Evolutionary conservation across 495 filamentous ascomycete genomes (phyloP).

Genomic region (Hypoxylon lienhwacheense): DNA sequence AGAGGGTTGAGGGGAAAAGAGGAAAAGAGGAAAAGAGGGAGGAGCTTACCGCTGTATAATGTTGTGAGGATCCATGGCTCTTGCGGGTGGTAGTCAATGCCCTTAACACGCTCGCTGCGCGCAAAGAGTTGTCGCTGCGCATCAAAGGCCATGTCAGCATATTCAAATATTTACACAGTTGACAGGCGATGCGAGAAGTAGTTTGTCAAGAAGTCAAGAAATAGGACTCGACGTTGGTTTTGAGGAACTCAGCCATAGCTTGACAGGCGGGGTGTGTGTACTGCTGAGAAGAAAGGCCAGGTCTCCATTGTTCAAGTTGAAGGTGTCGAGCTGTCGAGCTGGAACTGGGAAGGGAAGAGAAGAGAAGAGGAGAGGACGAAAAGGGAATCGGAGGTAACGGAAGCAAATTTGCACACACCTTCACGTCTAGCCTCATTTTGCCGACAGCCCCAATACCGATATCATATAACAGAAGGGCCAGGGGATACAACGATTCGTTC

Average conservation of each 20-base stretch:
- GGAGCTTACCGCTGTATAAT: conserved; percentile 76
- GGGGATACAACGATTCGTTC: conserved; percentile 23
- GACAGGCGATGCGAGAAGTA: background rate
- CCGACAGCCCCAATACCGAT: conserved; percentile 34
- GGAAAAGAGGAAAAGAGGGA: background rate
- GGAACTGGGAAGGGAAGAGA: too few relatives aligned
- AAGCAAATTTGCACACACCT: conserved; percentile 63
- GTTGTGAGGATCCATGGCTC: conserved; percentile 98
- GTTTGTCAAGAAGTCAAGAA: too few relatives aligned
- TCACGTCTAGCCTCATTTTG: conserved; percentile 88
- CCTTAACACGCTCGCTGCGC: conserved; percentile 89
- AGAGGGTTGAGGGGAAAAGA: too few relatives aligned
- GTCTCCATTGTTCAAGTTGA: conserved; percentile 10
- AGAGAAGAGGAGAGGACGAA: conserved; percentile 3
- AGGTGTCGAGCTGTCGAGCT: background rate
- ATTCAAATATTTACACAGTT: conserved; percentile 32
- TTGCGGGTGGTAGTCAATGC: conserved; percentile 94
- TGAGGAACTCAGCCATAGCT: conserved; percentile 8
- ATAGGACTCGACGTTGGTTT: too few relatives aligned
- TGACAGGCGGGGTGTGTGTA: background rate
- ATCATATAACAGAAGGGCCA: conserved; percentile 11
- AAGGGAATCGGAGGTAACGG: conserved; percentile 29
- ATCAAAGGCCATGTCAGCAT: conserved; percentile 42
- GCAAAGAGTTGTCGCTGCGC: conserved; percentile 77
- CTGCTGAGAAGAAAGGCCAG: conserved; percentile 18